These are phyloP conservation scores for Vickermania ingenoplastis DNA, from an alignment of 208 protist species.

Conservation along the genomic window DNA sequence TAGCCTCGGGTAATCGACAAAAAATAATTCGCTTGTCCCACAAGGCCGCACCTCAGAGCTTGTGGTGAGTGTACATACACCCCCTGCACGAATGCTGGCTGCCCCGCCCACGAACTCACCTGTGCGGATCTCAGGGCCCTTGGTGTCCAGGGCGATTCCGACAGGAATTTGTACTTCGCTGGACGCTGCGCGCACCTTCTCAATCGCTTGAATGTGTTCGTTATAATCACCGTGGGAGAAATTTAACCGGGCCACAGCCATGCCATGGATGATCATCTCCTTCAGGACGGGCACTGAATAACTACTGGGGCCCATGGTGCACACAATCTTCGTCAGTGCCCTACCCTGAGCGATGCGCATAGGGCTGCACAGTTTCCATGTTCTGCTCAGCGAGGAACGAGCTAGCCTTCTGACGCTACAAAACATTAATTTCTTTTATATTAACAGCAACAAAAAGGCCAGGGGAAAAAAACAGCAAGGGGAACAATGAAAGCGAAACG, in stretches of 20 bases:
- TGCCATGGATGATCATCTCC: conserved; percentile 90
- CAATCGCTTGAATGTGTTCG: conserved; percentile 92
- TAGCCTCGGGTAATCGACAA: conserved; percentile 88
- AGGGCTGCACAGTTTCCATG: too few relatives aligned
- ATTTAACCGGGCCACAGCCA: conserved; percentile 97
- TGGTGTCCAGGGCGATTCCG: conserved; percentile 95
- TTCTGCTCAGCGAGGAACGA: too few relatives aligned
- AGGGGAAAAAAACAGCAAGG: too few relatives aligned
- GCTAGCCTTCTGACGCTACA: too few relatives aligned
- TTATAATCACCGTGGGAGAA: conserved; percentile 97
- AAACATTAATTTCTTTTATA: too few relatives aligned
- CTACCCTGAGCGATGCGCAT: too few relatives aligned
- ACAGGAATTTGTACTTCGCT: conserved; percentile 77
- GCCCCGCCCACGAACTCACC: conserved; percentile 73
- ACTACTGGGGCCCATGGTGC: conserved; percentile 95
- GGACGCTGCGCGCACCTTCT: conserved; percentile 88
- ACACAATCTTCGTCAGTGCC: conserved; percentile 91
- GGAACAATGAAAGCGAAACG: too few relatives aligned
- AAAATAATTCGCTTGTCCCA: conserved; percentile 75
- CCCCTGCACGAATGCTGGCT: conserved; percentile 48
- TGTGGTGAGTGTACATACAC: conserved; percentile 83
- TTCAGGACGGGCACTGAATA: conserved; percentile 91
- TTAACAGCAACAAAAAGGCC: too few relatives aligned
- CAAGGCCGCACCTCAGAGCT: conserved; percentile 74
- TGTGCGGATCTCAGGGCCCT: conserved; percentile 95